Percentiles rank a stretch among this genome's conserved stretches.
These are phyloP conservation scores for Cladochytrium tenue DNA, from an alignment of 371 early-diverging fungal species.

Conservation along the genomic window DNA sequence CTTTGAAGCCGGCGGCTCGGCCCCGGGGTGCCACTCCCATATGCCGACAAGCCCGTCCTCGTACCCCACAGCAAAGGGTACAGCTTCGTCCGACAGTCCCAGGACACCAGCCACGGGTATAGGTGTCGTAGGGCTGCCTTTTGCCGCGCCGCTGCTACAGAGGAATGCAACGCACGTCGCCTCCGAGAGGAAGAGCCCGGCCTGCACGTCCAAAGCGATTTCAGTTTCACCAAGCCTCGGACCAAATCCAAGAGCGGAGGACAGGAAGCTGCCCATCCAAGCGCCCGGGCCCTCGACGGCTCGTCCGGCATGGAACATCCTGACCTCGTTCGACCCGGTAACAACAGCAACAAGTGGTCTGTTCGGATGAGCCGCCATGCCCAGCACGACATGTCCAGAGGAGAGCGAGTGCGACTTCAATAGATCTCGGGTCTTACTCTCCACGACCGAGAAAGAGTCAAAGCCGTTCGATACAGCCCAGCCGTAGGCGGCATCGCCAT, in stretches of 20 bases:
- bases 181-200: conserved; percentile 10
- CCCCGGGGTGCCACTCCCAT: conserved; percentile 24
- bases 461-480: conserved; percentile 30
- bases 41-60: conserved; percentile 26
- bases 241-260: conserved; percentile 10
- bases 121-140: not conserved
- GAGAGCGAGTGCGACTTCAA: not conserved
- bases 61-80: conserved; percentile 28
- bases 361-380: conserved; percentile 21
- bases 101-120: not conserved
- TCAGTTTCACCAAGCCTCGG: conserved; percentile 1
- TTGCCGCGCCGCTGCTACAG: not conserved
- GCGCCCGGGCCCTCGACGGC: conserved; percentile 15
- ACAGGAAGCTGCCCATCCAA: conserved; percentile 15
- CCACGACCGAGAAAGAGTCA: conserved; percentile 16
- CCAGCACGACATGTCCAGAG: conserved; percentile 12
- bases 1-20: conserved; percentile 10
- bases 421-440: conserved; percentile 10
- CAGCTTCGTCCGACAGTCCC: not conserved
- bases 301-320: conserved; percentile 21
- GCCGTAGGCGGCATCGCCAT: no score
- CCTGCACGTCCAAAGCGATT: conserved; percentile 12
- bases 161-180: conserved; percentile 14
- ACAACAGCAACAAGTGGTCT: conserved; percentile 27
- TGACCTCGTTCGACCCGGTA: conserved; percentile 26